phyloP scores from a whole-genome alignment of 164 flowering plant species.

The Dillenia turbinata region DNA sequence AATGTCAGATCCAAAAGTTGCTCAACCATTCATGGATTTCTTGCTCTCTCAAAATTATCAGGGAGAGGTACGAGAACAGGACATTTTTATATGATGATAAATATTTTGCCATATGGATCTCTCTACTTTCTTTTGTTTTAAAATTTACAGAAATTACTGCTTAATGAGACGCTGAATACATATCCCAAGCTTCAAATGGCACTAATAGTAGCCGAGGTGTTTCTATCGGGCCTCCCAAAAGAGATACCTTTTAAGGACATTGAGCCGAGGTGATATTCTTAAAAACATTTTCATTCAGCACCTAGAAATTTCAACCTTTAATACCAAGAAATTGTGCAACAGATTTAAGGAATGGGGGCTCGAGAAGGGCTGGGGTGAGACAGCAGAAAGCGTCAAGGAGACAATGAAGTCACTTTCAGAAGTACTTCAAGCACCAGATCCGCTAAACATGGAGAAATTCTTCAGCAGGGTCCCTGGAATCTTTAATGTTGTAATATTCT shows the following conservation, averaged over 20 bases:
- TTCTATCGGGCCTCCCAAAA: constrained; percentile 41
- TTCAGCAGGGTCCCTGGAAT: constrained; percentile 44
- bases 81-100: neutral
- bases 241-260: constrained; percentile 61
- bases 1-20: constrained; percentile 20
- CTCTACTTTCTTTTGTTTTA: neutral
- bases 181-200: constrained; percentile 67
- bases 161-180: constrained; percentile 59
- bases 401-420: constrained; percentile 51
- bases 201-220: constrained; percentile 55
- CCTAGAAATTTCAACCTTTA: neutral
- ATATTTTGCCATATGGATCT: neutral
- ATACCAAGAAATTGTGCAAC: neutral
- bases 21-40: constrained; percentile 57
- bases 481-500: constrained; percentile 53
- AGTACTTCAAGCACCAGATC: constrained; percentile 52
- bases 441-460: constrained; percentile 33
- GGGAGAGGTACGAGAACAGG: constrained; percentile 61
- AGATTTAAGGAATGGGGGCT: constrained; percentile 84
- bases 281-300: too few species aligned
- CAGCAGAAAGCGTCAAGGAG: constrained; percentile 65
- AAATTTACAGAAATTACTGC: constrained; percentile 66
- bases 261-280: constrained; percentile 46
- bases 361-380: constrained; percentile 95
- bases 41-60: constrained; percentile 47